Base-by-base conservation (phyloP, 345 rosid species). In the Bretschneidera sinensis region DNA sequence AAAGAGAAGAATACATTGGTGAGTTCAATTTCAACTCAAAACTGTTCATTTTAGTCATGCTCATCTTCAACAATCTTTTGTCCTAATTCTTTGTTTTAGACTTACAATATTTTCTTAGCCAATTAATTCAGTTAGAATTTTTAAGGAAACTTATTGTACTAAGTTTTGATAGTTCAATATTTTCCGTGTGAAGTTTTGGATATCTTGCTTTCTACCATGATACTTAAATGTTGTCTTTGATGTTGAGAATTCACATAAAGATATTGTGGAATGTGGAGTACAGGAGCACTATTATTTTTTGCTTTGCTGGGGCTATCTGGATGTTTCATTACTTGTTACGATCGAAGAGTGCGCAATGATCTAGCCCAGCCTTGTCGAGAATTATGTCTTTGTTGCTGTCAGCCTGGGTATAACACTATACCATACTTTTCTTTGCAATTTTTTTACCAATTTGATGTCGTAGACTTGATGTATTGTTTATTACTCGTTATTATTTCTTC, bases 221-320 rank as follows among this genome's bases (percentile, higher is more conserved):
- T 58, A 16, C 0, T 2, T 20, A 17, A 35, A 49, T 31, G 24
- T 51, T 45, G 25, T 25, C 11, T 45, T 16, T 54, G 19, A 21
- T 63, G 16, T 19, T 28, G 16, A 20, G 59, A 18, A 51, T 58
- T 66, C 18, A 57, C 52, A 18, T 35, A 21, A 45, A 39, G 20
- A 21, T 65, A 47, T 62, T 74, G 23, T 18, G n/a, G n/a, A n/a
- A n/a, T n/a, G n/a, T n/a, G 48, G 53, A 25, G 54, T 59, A 21
- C 94, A 95, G 99, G 99, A 68, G 98, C 99, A 24, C 73, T 95
- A 47, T 72, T 91, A 23, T 91, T 95, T 74, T 91, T 95, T 64
- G 97, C 99, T 71, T 80, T 95, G 77, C 82, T 95, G 92, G 99
- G 99, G 63, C 78, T 95, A 57, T 91, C 97, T 51, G 98, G 99